These are phyloP conservation scores for peach (Prunus persica) DNA, from an alignment of 306 rosid species.

Conservation along the genomic window Prunus_persica_NCBIv2 NC_034012.1:3463501-3464000, in stretches of 20 bases:
- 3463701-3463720: not conserved
- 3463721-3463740: not conserved
- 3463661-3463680: not conserved
- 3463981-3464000: conserved; percentile 31
- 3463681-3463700: not conserved
- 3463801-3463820: not conserved
- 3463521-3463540: not conserved
- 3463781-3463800: too few relatives aligned
- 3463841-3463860: too few relatives aligned
- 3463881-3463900: not conserved
- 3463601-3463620: conserved; percentile 8
- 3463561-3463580: not conserved
- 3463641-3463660: conserved; percentile 1
- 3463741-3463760: not conserved
- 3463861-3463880: too few relatives aligned
- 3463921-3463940: conserved; percentile 23
- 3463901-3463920: conserved; percentile 10
- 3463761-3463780: not conserved
- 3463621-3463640: not conserved
- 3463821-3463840: not conserved
- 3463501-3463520: not conserved
- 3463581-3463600: conserved; percentile 10
- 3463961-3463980: conserved; percentile 18
- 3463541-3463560: conserved; percentile 4
- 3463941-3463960: not conserved